phyloP scores from a whole-genome alignment of 345 rosid species.

The Populus simonii region DNA sequence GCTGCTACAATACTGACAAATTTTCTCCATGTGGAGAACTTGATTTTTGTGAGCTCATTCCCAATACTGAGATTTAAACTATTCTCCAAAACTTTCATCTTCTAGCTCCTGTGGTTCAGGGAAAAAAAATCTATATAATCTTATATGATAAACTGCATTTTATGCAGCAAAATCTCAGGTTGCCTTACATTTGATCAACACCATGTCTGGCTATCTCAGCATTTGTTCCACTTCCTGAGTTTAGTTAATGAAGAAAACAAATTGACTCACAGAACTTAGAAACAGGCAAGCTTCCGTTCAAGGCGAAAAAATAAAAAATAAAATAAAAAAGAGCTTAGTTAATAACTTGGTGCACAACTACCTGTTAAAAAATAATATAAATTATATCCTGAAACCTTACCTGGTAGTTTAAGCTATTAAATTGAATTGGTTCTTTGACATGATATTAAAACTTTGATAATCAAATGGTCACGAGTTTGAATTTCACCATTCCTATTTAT shows the following conservation, averaged over 20 bases:
- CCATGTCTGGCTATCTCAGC: neutral
- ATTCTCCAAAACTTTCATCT: neutral
- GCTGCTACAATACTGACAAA: neutral
- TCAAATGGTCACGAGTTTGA: accelerated
- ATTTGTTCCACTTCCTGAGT: neutral
- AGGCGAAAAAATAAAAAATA: neutral
- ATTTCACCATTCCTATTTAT: too few relatives aligned
- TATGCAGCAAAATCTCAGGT: neutral
- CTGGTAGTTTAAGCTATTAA: accelerated
- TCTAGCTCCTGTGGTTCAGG: neutral
- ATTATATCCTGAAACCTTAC: too few relatives aligned
- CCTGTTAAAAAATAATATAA: too few relatives aligned
- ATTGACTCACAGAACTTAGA: neutral
- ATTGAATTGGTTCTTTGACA: too few relatives aligned
- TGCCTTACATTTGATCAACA: neutral
- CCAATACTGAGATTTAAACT: neutral
- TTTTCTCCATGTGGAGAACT: neutral
- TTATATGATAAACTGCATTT: neutral
- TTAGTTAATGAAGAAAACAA: neutral
- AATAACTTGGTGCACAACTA: too few relatives aligned
- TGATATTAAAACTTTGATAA: too few relatives aligned
- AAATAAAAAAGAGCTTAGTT: neutral
- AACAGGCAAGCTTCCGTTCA: neutral
- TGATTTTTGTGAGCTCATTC: neutral
- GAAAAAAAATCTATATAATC: neutral